Evolutionary conservation across 2,329 filamentous ascomycete species (phyloP).

Genomic region (Tympanopsis confertula): DNA sequence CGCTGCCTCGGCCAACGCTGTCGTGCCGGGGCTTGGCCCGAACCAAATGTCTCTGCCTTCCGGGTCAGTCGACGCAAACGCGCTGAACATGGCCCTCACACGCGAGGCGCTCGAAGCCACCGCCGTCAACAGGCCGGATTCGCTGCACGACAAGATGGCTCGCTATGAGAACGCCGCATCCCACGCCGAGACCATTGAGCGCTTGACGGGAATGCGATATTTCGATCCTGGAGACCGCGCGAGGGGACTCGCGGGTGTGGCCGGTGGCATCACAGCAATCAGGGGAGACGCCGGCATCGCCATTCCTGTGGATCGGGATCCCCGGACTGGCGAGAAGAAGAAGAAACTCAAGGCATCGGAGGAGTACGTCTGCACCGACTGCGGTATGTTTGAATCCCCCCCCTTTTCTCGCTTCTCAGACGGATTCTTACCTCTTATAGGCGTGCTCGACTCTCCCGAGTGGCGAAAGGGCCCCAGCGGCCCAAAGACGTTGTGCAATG

Average conservation of each 20-base stretch:
- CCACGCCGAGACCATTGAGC: not conserved
- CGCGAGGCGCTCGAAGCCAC: not conserved
- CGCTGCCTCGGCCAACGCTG: conserved; percentile 6
- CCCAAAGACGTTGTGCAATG: conserved; percentile 54
- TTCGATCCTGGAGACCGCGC: not conserved
- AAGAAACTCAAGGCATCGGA: conserved; percentile 50
- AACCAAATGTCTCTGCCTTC: too few relatives aligned
- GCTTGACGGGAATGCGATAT: not conserved
- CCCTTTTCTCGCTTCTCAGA: too few relatives aligned
- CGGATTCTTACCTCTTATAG: too few relatives aligned
- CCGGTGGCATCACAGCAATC: conserved; percentile 18
- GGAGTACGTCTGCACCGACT: conserved; percentile 54
- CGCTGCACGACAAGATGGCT: conserved; percentile 18
- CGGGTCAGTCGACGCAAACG: too few relatives aligned
- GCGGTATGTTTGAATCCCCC: too few relatives aligned
- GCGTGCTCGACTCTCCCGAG: conserved; percentile 51
- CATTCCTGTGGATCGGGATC: conserved; percentile 20
- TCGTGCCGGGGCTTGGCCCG: too few relatives aligned
- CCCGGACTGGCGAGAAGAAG: conserved; percentile 24
- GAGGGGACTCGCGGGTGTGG: not conserved
- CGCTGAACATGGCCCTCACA: conserved; percentile 50
- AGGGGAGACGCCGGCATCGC: not conserved
- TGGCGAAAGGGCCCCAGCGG: conserved; percentile 54
- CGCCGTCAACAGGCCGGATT: conserved; percentile 14
- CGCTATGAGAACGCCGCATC: not conserved